phyloP scores from a whole-genome alignment of 768 basidiomycete species.

The Chiua virens region DNA sequence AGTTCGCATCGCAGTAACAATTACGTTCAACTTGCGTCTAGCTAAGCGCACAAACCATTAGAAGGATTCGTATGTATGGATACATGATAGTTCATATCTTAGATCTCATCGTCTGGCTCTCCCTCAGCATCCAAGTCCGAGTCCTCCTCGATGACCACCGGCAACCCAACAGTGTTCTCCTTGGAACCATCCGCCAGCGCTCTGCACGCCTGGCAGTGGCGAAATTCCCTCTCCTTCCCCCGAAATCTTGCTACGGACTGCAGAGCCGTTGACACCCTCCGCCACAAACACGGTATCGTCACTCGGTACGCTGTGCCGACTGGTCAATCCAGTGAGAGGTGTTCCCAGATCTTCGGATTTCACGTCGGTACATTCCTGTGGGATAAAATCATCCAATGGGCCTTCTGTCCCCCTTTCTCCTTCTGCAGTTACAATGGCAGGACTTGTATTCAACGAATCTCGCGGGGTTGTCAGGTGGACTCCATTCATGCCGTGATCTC shows the following conservation, averaged over 20 bases:
- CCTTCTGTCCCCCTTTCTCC: slow-evolving; percentile 2
- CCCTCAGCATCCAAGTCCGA: slow-evolving; percentile 43
- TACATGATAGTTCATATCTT: slow-evolving; percentile 37
- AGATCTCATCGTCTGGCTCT: slow-evolving; percentile 46
- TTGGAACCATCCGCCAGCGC: slow-evolving; percentile 1
- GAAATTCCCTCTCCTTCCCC: slow-evolving; percentile 16
- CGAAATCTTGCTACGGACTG: slow-evolving; percentile 29
- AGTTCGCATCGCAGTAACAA: slow-evolving; percentile 16
- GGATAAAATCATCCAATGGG: neutral
- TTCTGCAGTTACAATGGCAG: neutral
- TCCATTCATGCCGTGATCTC: slow-evolving; percentile 20
- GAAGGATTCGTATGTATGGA: slow-evolving; percentile 18
- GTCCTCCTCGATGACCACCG: slow-evolving; percentile 25
- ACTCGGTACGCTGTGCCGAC: slow-evolving; percentile 55
- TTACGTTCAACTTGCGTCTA: neutral
- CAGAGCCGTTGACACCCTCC: slow-evolving; percentile 29
- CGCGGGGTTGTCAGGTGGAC: slow-evolving; percentile 2
- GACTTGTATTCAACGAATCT: neutral
- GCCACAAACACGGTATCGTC: slow-evolving; percentile 53
- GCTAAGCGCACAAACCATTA: slow-evolving; percentile 25
- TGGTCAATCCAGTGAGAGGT: slow-evolving; percentile 47
- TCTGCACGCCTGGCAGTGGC: slow-evolving; percentile 7
- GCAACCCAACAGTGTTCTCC: slow-evolving; percentile 1
- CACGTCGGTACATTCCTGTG: slow-evolving; percentile 29
- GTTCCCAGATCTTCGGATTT: slow-evolving; percentile 58